Base-by-base conservation (phyloP, 2,329 filamentous ascomycete species). In the Talaromyces sp. region DNA sequence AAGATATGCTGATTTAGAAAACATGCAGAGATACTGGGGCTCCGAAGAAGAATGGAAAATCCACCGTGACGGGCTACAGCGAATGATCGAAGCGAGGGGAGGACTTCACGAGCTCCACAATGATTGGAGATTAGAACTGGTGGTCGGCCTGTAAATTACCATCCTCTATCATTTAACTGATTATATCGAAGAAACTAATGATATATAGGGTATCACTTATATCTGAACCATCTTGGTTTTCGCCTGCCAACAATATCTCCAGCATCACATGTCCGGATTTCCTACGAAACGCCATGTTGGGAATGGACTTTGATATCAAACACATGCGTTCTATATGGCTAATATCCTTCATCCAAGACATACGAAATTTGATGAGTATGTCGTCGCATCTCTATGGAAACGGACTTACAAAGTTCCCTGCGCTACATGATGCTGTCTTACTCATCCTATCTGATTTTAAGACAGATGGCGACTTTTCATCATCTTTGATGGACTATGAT, bases 51-150 rank as follows among this genome's bases (percentile, higher is more conserved):
- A 70, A 52, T 75, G 72, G 73, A 65, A 68, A 14, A 68, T 74
- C 14, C 72, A 75, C 42, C 72, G 70, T 31, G 64, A 65, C 28
- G 72, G 72, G 6, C 59, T 75, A 16, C 66, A 71, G 30, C 64
- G 67, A 27, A 74, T 74, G 68, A 71, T 74, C 16, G 64, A 72
- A 23, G 70, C 71, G 23, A 67, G 68, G 59, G 72, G 73, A 14
- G 73, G 73, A 3, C 63, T 74, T 23, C 56, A 64, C 12, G 61
- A 63, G 27, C 66, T 75, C 5, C 69, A 70, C 40, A 56, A 61
- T 5, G 69, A 75, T 54, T 75, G 73, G 73, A 47, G 59, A 23
- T 31, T 60, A n/a, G 52, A 56, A 23, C 44, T 60, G 7, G 59
- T 60, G 4, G 52, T 60, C n/a, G n/a, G 23, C 18, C 31, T 60